These are phyloP conservation scores for Capsella bursapastoris DNA, from an alignment of 345 rosid genomes.

Conservation along the genomic window DNA sequence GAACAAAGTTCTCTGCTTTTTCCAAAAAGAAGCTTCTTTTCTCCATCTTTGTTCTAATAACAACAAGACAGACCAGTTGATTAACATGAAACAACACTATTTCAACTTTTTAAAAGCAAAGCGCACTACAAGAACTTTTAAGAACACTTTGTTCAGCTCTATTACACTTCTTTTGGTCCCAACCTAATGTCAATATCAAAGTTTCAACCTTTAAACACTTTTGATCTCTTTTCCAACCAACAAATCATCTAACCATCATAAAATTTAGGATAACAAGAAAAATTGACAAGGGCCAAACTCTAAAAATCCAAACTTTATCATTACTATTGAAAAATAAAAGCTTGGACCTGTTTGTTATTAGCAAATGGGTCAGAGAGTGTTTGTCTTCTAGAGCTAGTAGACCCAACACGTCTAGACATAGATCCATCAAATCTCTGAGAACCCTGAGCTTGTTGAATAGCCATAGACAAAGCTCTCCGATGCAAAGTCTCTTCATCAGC, in stretches of 20 bases:
- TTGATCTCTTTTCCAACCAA: not conserved
- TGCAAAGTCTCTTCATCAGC: constrained; percentile 87
- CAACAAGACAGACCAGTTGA: constrained; percentile 1
- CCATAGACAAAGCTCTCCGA: constrained; percentile 88
- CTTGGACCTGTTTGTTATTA: constrained; percentile 66
- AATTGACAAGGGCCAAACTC: not conserved
- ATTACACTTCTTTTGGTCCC: constrained; percentile 24
- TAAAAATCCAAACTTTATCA: constrained; percentile 9
- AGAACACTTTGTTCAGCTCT: not conserved
- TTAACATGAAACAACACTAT: constrained; percentile 5
- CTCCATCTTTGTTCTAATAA: constrained; percentile 16
- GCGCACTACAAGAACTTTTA: not conserved
- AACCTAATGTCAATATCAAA: constrained; percentile 30
- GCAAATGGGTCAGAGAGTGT: constrained; percentile 65
- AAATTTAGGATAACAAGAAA: not conserved
- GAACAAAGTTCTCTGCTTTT: constrained; percentile 13
- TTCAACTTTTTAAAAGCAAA: not conserved
- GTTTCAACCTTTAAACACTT: constrained; percentile 10
- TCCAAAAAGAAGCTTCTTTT: constrained; percentile 9
- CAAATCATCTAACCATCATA: not conserved
- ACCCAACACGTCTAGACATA: constrained; percentile 83
- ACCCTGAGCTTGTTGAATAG: constrained; percentile 73
- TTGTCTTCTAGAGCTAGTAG: constrained; percentile 69
- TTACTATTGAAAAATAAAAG: not conserved
- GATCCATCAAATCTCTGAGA: constrained; percentile 96